phyloP scores from a whole-genome alignment of 805 yeast genomes.

The Suhomyces prunicola region DNA sequence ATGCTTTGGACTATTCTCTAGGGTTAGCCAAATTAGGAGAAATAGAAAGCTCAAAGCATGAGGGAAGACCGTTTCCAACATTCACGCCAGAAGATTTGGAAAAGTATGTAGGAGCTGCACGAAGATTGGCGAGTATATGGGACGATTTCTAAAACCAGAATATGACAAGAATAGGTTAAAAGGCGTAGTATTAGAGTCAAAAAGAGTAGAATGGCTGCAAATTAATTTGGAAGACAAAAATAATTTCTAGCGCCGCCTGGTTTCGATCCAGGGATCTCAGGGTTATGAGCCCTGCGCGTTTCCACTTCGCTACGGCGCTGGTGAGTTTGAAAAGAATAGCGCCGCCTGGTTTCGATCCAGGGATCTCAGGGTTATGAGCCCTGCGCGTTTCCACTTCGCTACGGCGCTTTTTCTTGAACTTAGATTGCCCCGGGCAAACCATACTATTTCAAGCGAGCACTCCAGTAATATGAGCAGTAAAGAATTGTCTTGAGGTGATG shows the following conservation, averaged over 20 bases:
- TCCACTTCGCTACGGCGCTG: constrained; percentile 99
- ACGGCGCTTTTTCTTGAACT: constrained; percentile 61
- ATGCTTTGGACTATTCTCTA: constrained; percentile 13
- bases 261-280: constrained; percentile 98
- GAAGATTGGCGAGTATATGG: neutral
- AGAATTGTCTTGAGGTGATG: no score
- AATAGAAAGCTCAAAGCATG: constrained; percentile 9
- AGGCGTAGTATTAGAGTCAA: no score
- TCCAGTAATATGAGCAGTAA: no score
- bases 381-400: constrained; percentile 99
- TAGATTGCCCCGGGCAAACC: no score
- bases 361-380: constrained; percentile 99
- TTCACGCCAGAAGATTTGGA: constrained; percentile 15
- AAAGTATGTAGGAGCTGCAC: constrained; percentile 13
- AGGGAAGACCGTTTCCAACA: constrained; percentile 23
- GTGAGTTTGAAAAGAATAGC: constrained; percentile 7
- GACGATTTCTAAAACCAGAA: neutral
- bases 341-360: constrained; percentile 75
- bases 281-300: constrained; percentile 99
- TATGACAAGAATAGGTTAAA: neutral
- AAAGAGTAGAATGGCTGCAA: neutral
- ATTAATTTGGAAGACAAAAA: neutral
- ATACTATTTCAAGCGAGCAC: no score
- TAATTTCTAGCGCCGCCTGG: constrained; percentile 30
- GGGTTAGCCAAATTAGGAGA: constrained; percentile 16